Evolutionary conservation across 805 yeast species (phyloP), one percentile per base, ranked within the genome.

Genomic region (Wickerhamiella allomyrinae): DNA sequence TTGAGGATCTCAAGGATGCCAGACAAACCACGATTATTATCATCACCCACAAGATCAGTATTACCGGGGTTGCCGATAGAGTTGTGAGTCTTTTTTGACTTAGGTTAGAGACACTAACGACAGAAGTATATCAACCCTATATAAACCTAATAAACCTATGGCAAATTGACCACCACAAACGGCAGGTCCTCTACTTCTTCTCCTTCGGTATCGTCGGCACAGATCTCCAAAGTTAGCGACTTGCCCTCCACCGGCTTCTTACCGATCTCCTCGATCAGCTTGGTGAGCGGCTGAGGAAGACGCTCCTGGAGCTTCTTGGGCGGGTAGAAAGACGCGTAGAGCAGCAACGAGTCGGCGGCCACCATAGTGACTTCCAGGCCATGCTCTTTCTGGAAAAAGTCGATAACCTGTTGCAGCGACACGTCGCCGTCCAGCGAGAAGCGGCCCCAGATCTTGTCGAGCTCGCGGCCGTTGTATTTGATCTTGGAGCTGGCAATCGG

Each of bases 181-280:
- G 98, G 98, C 49, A 86, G 84, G 54, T 87, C 97, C 37, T 61
- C 67, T 17, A 86, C 95, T 59, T 91, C 98, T 58, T 91, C 97
- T 27, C 89, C 98, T 37, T 78, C 72, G 56, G 74, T 68, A 59
- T 91, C 98, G 55, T 91, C 97, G 47, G 89, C 82, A 59, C 95
- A 85, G 37, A 91, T 72, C 63, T 89, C 98, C 44, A 91, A 71
- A 45, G 89, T 78, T 65, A 91, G 67, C 44, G 76, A 77, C 57
- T 81, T 85, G 3, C 68, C 58, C 11, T 86, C 80, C 37, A 91
- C 64, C 15, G 82, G 84, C 58, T 82, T 81, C 68, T 85, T 85
- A 41, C 93, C 77, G 29, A 91, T 87, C n/a, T 72, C 64, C 58
- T 84, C 85, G 49, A 86, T 82, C 53, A 89, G 66, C 49, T 82